phyloP scores from a whole-genome alignment of 2,329 filamentous ascomycete genomes.

The Didymella pomorum region DNA sequence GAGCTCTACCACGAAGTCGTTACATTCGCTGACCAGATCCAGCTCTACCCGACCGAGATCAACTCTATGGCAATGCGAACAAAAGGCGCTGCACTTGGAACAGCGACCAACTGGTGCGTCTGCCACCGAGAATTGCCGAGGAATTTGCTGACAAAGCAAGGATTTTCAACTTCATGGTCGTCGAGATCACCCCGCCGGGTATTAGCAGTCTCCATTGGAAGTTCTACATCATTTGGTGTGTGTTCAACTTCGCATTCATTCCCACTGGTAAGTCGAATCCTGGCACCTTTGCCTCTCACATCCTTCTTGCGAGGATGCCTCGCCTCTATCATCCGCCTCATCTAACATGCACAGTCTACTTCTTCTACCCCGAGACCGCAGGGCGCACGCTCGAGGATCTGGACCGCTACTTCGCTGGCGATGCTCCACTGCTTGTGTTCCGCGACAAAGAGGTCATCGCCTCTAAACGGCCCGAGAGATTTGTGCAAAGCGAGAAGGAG shows the following conservation, averaged over 20 bases:
- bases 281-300: neutral
- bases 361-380: constrained; percentile 43
- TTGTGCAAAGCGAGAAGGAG: constrained; percentile 54
- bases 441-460: constrained; percentile 58
- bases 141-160: neutral
- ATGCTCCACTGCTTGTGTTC: constrained; percentile 54
- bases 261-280: constrained; percentile 41
- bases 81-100: constrained; percentile 59
- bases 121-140: too few relatives aligned
- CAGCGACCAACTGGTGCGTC: constrained; percentile 58
- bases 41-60: constrained; percentile 59
- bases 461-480: constrained; percentile 56
- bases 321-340: neutral
- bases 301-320: too few relatives aligned
- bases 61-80: constrained; percentile 60
- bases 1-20: too few relatives aligned
- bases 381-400: constrained; percentile 44
- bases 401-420: constrained; percentile 37
- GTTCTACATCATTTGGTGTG: constrained; percentile 57
- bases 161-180: constrained; percentile 28
- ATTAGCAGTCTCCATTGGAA: constrained; percentile 53
- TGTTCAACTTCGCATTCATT: constrained; percentile 59
- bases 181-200: constrained; percentile 54
- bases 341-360: constrained; percentile 32
- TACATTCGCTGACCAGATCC: neutral